Base-by-base conservation (phyloP, 257 asterid genomes). In the Ligustrum vulgare region DNA sequence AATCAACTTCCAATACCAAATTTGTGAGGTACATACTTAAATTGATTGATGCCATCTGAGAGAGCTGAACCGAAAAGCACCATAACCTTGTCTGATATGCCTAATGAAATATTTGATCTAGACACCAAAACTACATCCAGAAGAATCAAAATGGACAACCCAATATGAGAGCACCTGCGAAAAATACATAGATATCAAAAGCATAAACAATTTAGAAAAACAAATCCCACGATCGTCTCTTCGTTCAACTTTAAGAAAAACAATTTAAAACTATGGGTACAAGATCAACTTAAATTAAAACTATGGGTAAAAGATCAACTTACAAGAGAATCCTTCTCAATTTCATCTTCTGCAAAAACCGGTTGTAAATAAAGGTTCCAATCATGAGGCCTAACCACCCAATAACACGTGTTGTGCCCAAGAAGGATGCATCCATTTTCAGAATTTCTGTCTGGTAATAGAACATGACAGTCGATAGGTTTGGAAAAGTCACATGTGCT, bases 321-420 rank as follows among this genome's bases (percentile, higher is more conserved):
- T 86, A 94, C 98, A 92, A 67, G 72, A 94, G 97, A 83, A 90
- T 94, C 69, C 79, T 81, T 16, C 90, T 93, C 74, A 94, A 73
- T 79, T 84, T 92, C 96, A 90, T 88, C 79, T 78, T 88, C 91
- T 92, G 90, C 86, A 94, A 82, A 87, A 75, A 94, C 69, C 96
- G 93, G 80, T 89, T 94, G 74, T 92, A 94, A 28, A 84, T 37
- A 37, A 89, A 78, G 81, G 97, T 94, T 68, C 97, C 98, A 39
- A 94, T 75, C 97, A 94, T 94, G 85, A 94, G 96, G 69, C 97
- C 94, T 39, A 88, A 79, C 98, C 98, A 94, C 34, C 97, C 97
- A 74, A 94, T 85, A 74, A 94, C 98, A 69, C 98, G 97, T 47
- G 87, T 86, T 63, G 97, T 89, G 78, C 98, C 98, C 90, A 92